These are phyloP conservation scores for Dipteronia sinensis DNA, from an alignment of 345 rosid species.

Conservation along the genomic window DNA sequence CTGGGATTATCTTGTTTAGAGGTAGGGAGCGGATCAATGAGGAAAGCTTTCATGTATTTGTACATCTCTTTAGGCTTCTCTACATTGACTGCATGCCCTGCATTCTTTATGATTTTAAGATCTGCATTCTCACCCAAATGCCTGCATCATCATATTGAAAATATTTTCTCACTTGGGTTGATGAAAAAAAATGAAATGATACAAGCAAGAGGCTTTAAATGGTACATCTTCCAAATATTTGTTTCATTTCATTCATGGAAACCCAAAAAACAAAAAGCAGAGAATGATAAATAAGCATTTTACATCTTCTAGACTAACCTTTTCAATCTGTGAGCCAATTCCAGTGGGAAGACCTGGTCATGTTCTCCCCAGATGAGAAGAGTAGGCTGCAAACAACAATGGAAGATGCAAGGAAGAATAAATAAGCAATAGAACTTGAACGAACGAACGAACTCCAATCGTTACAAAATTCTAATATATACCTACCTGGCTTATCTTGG, in stretches of 20 bases:
- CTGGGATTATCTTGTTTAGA: conserved; percentile 30
- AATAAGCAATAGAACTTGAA: not conserved
- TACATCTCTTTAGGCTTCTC: conserved; percentile 71
- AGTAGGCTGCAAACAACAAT: conserved; percentile 56
- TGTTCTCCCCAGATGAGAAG: conserved; percentile 82
- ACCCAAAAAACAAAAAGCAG: too few relatives aligned
- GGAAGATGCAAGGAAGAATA: not conserved
- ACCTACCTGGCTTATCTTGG: conserved; percentile 69
- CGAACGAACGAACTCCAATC: too few relatives aligned
- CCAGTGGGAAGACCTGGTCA: conserved; percentile 79
- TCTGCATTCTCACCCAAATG: conserved; percentile 63
- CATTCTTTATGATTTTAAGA: conserved; percentile 63
- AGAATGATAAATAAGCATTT: not conserved
- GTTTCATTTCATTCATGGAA: not conserved
- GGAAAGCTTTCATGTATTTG: conserved; percentile 69
- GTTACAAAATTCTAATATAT: too few relatives aligned
- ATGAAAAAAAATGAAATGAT: not conserved
- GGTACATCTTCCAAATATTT: not conserved
- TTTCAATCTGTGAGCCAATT: conserved; percentile 71
- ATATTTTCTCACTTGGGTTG: not conserved
- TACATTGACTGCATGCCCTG: conserved; percentile 73
- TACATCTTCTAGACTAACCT: conserved; percentile 35
- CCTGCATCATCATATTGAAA: conserved; percentile 36
- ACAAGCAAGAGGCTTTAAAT: not conserved
- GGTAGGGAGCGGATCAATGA: conserved; percentile 39